Evolutionary conservation across 495 filamentous ascomycete genomes (phyloP).

Genomic region (Tetracladium setigerum): DNA sequence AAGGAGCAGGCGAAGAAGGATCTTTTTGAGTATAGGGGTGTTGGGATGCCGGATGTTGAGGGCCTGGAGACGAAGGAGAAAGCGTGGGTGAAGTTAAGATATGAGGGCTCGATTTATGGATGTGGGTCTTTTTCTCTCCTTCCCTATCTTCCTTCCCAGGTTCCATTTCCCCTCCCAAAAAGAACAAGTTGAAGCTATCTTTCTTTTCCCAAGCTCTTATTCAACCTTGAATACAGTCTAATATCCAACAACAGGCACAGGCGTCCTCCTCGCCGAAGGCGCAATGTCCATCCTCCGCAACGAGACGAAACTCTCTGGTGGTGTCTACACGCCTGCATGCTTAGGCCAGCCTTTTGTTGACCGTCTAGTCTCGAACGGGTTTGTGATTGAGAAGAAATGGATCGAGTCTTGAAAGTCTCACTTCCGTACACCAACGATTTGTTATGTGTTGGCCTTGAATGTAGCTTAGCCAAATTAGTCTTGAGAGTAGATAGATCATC

Average conservation of each 20-base stretch:
- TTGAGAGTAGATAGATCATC: too few species aligned
- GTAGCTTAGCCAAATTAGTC: too few species aligned
- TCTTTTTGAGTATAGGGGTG: slow-evolving; percentile 54
- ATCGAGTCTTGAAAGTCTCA: too few species aligned
- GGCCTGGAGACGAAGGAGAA: slow-evolving; percentile 5
- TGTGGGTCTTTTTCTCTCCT: slow-evolving; percentile 29
- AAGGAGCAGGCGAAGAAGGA: slow-evolving; percentile 50
- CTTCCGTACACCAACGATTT: too few species aligned
- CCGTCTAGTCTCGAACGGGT: slow-evolving; percentile 54
- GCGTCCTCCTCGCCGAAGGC: slow-evolving; percentile 56
- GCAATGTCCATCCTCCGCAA: slow-evolving; percentile 64
- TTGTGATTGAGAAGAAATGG: slow-evolving; percentile 48
- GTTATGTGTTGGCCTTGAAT: too few species aligned
- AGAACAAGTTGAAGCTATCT: background rate
- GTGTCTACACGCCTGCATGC: slow-evolving; percentile 76
- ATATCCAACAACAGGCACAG: slow-evolving; percentile 46
- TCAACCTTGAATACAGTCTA: background rate
- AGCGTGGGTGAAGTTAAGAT: slow-evolving; percentile 20
- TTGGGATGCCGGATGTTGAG: slow-evolving; percentile 55
- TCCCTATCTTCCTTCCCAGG: background rate
- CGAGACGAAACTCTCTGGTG: slow-evolving; percentile 54
- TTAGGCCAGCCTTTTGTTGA: slow-evolving; percentile 72
- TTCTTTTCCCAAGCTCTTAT: background rate
- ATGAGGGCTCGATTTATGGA: slow-evolving; percentile 56
- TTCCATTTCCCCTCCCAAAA: background rate